Percentiles rank a stretch among this genome's conserved stretches.
Evolutionary conservation across 352 stramenopile genomes (phyloP).

Genomic region (Thraustochytrium striatum): DNA sequence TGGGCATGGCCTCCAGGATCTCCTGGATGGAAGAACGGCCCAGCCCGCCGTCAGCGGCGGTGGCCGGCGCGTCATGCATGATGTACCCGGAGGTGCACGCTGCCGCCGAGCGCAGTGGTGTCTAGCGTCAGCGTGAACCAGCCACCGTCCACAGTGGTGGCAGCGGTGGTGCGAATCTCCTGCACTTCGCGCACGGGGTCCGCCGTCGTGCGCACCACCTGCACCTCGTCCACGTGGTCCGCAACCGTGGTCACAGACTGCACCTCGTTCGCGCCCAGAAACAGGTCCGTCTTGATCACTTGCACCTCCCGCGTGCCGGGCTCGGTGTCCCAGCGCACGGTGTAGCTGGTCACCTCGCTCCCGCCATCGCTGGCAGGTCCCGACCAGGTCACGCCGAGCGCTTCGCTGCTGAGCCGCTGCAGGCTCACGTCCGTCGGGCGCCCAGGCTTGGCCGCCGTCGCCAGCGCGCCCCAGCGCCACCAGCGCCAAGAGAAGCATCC

Average conservation of each 20-base stretch:
- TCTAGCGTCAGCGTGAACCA: conserved; percentile 74
- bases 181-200: conserved; percentile 64
- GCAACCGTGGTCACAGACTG: conserved; percentile 69
- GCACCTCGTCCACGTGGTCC: conserved; percentile 65
- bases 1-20: conserved; percentile 73
- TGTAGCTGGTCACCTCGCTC: conserved; percentile 57
- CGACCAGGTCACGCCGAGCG: conserved; percentile 60
- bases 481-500: no score
- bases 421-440: not conserved
- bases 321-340: conserved; percentile 84
- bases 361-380: conserved; percentile 60
- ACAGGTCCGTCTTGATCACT: conserved; percentile 63
- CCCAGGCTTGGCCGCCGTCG: not conserved
- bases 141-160: conserved; percentile 65
- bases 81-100: conserved; percentile 70
- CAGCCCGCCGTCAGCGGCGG: conserved; percentile 50
- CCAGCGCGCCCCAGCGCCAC: not conserved
- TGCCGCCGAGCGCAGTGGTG: conserved; percentile 64
- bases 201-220: conserved; percentile 66
- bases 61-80: conserved; percentile 63
- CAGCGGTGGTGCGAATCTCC: conserved; percentile 66
- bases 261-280: conserved; percentile 70
- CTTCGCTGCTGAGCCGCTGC: not conserved
- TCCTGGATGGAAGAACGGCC: conserved; percentile 65
- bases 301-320: conserved; percentile 71